phyloP scores from a whole-genome alignment of 192 early-diverging fungal species.

The Lobosporangium transversale region DNA sequence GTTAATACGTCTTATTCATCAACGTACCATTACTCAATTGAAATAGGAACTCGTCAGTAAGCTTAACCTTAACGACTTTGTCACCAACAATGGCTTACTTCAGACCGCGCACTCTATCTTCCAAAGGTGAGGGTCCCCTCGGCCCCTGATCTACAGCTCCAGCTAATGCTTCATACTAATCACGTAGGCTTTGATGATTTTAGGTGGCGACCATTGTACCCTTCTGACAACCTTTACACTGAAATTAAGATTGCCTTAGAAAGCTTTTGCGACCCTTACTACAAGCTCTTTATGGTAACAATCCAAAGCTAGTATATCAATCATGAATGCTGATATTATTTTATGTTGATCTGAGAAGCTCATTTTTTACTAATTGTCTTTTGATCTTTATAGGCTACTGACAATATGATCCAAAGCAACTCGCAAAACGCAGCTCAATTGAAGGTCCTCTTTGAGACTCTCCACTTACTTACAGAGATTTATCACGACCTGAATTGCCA shows the following conservation, averaged over 20 bases:
- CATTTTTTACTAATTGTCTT: too few relatives aligned
- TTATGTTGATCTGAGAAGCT: too few relatives aligned
- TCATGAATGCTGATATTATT: too few relatives aligned
- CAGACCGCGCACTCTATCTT: slow-evolving; percentile 97
- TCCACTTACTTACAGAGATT: slow-evolving; percentile 87
- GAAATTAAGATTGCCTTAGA: slow-evolving; percentile 94
- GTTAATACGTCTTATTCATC: too few relatives aligned
- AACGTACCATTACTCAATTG: too few relatives aligned
- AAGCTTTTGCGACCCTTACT: slow-evolving; percentile 84
- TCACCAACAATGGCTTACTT: slow-evolving; percentile 90
- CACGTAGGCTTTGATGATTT: neutral
- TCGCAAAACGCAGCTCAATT: slow-evolving; percentile 69
- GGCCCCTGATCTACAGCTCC: neutral
- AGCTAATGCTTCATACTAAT: neutral
- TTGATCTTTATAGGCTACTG: slow-evolving; percentile 67
- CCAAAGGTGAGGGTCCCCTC: slow-evolving; percentile 58
- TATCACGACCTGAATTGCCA: slow-evolving; percentile 96
- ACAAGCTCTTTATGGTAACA: slow-evolving; percentile 82
- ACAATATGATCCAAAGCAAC: slow-evolving; percentile 79
- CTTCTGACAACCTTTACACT: slow-evolving; percentile 79
- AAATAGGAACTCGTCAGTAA: slow-evolving; percentile 78
- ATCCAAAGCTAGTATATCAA: too few relatives aligned
- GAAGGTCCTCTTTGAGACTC: slow-evolving; percentile 74
- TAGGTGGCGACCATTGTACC: slow-evolving; percentile 89
- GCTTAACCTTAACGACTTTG: slow-evolving; percentile 80